Base-by-base conservation (phyloP, 1,139 yeast genomes). In the Pichia sp. region DNA sequence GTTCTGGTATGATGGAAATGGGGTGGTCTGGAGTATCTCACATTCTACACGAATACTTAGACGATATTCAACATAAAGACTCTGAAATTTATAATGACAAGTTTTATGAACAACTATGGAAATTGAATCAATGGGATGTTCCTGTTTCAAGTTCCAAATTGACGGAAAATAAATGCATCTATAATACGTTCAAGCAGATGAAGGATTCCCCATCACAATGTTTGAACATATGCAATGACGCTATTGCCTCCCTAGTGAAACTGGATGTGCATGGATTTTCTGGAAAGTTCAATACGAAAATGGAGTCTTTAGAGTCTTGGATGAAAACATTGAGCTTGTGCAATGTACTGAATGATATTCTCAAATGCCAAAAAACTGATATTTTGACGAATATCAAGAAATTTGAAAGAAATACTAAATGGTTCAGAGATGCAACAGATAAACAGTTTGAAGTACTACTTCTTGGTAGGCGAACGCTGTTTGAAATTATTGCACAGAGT, bases 51-150 rank as follows among this genome's bases (percentile, higher is more conserved):
- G 56, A 56, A 38, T 49, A 48, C 36, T 40, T 39, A 3, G 45
- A 40, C 4, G 36, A 46, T 27, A 49, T 52, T 5, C 39, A 51
- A 1, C 44, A 45, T 4, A 45, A 55, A 34, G 7, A n/a, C 2
- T 23, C 10, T 7, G 58, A 16, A 16, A 16, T 16, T 16, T 16
- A 16, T 16, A 16, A 16, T 16, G 23, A 54, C 33, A 40, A 46
- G n/a, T 36, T 51, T 10, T 72, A 66, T 50, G 68, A 75, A 44
- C 74, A 82, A 72, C 73, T 80, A 0, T 85, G 95, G 95, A 82
- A 81, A 56, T 62, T 85, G 36, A 74, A 71, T 44, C 71, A 73
- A 43, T 86, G 95, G 95, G 82, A 80, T 46, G 48, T 81, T 4
- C 85, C 92, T 0, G 54, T 57, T 2, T 66, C 75, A 0, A 54